Base-by-base conservation (phyloP, 164 flowering plant genomes). In the Malania oleifera region DNA sequence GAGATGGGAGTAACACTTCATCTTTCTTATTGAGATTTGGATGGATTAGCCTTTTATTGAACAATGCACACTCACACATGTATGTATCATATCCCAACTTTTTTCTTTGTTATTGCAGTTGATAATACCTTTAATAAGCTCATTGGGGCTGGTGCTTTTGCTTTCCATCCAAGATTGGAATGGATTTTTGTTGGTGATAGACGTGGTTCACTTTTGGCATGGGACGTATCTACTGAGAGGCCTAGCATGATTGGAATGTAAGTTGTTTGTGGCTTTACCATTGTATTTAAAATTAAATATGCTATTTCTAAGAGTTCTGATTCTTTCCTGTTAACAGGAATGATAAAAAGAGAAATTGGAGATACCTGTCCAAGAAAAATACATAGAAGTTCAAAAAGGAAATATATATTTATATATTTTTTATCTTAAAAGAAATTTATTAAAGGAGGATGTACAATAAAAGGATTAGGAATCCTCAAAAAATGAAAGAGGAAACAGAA, bases 151-250 rank as follows among this genome's bases (percentile, higher is more conserved):
- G 88, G 97, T 60, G 85, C 99, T 34, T 86, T 91, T 80, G 85
- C 91, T 37, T 91, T 95, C 70, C 99, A 95, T 70, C 97, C 99
- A 62, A 88, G 86, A 20, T 66, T 95, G 77, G 99, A 91, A 72
- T 95, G 96, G 96, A 73, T 91, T 54, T 91, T 88, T 86, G 84
- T 95, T 75, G 99, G 96, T 76, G 99, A 95, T 74, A 81, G 97
- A 68, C 77, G 91, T 62, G 99, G 99, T 59, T 79, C 97, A 45
- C 91, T 95, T 64, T 67, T 95, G 59, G 97, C 97, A 29, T 91
- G 99, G 99, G 99, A 95, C 78, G 99, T 91, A 26, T 95, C 99
- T 58, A 82, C 90, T 15, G 99, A 95, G 76, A 85, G 91, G 56
- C 99, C 99, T 57, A 85, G 34, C 69, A 85, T 95, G 97, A 89